These are phyloP conservation scores for Ottelia alismoides DNA, from an alignment of 106 monocot species.

Conservation along the genomic window DNA sequence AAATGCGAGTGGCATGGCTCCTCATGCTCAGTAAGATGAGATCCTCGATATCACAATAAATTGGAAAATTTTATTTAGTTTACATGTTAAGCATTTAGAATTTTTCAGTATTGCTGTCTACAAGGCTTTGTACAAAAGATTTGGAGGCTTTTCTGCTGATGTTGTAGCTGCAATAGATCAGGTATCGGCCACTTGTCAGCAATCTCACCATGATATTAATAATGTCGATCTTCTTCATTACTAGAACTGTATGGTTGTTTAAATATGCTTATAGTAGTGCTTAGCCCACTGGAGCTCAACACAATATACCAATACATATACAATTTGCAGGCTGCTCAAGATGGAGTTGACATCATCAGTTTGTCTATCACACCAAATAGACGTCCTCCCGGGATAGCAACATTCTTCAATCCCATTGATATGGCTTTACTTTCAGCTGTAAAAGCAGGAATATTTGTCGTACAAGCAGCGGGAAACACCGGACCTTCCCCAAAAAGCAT, in stretches of 20 bases:
- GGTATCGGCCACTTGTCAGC: too few species aligned
- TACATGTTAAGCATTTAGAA: too few species aligned
- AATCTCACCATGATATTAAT: too few species aligned
- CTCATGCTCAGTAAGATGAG: constrained; percentile 80
- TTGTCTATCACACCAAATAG: constrained; percentile 92
- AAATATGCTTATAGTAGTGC: too few species aligned
- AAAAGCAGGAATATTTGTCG: constrained; percentile 92
- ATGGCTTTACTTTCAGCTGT: constrained; percentile 84
- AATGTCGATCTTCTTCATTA: too few species aligned
- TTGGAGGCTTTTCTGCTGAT: constrained; percentile 99
- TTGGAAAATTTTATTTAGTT: too few species aligned
- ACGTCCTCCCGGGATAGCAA: constrained; percentile 80
- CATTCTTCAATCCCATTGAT: constrained; percentile 95
- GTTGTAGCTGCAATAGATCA: constrained; percentile 99
- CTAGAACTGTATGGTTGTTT: too few species aligned
- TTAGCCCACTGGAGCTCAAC: too few species aligned
- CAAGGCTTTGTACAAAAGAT: constrained; percentile 89
- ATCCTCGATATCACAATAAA: background rate
- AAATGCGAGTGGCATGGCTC: constrained; percentile 99
- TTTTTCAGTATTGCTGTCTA: constrained; percentile 96
- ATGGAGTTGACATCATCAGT: constrained; percentile 90
- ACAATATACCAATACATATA: too few species aligned
- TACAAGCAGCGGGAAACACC: constrained; percentile 95
- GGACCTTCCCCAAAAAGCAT: constrained; percentile 91
- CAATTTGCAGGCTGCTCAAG: constrained; percentile 93